These are phyloP conservation scores for Claviceps humidiphila DNA, from an alignment of 2,329 filamentous ascomycete species.

Conservation along the genomic window DNA sequence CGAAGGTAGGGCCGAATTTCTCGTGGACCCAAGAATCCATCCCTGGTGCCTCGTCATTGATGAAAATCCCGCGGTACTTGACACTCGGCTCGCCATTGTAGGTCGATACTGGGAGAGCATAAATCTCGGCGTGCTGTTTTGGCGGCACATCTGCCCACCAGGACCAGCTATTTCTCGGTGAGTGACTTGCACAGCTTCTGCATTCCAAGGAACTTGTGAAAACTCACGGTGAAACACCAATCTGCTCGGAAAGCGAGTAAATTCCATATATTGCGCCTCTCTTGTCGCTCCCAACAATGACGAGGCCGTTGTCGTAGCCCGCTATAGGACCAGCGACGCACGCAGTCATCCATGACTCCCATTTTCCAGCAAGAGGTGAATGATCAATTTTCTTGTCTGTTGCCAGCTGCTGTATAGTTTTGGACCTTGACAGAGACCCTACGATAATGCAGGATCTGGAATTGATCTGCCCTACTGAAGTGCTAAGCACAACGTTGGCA, in stretches of 20 bases:
- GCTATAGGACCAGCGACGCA: constrained; percentile 34
- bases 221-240: constrained; percentile 40
- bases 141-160: constrained; percentile 46
- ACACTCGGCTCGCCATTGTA: constrained; percentile 35
- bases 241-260: constrained; percentile 47
- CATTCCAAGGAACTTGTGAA: background rate
- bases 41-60: constrained; percentile 37
- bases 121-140: constrained; percentile 32
- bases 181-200: background rate
- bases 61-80: constrained; percentile 47
- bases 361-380: constrained; percentile 26
- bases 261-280: constrained; percentile 47
- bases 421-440: constrained; percentile 12
- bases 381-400: constrained; percentile 11
- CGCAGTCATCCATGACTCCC: constrained; percentile 40
- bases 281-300: constrained; percentile 45
- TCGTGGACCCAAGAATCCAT: constrained; percentile 43
- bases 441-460: constrained; percentile 12
- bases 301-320: constrained; percentile 28
- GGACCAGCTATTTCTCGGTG: constrained; percentile 29
- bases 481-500: constrained; percentile 6
- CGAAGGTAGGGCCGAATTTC: constrained; percentile 33
- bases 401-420: constrained; percentile 9
- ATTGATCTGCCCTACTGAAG: background rate
- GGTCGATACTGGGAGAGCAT: constrained; percentile 25